Evolutionary conservation across 2,329 filamentous ascomycete species (phyloP), one percentile per base, ranked within the genome.

Genomic region (Fusarium nodosum): DNA sequence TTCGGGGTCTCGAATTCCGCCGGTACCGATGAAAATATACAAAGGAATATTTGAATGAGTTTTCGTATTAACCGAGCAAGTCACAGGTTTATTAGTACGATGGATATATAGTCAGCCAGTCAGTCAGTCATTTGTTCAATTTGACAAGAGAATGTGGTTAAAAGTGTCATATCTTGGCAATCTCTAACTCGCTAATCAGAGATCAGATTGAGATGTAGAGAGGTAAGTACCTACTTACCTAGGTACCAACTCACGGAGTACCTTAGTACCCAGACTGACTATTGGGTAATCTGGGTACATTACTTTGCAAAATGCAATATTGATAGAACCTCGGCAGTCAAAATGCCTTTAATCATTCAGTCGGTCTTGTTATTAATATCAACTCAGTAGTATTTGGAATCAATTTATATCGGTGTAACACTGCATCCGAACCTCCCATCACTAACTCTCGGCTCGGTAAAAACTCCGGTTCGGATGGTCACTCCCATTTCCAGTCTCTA

Each of bases 1-100:
- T 41, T 41, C 58, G 71, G 71, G 52, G 34, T 58, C 39, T 54
- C 62, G 51, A 57, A 61, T 73, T 74, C 64, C 50, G 69, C 71
- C 71, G 71, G 39, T 24, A 56, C 71, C 71, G 71, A 64, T 36
- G 12, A 42, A 36, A 55, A 28, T 42, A 34, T 52, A 38, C 15
- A 24, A 28, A 28, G 7, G 28, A 9, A 9, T 51, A 36, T 20
- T 20, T 12, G 31, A 12, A 24, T 11, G 24, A 39, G 24, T 51
- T 51, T 51, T 51, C 24, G 33, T 38, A 51, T 39, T 33, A 28
- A 26, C 20, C 22, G 12, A 33, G 16, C 22, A 18, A 33, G 18
- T 18, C 24, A 7, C 46, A 39, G 18, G 36, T 22, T 39, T 13
- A 20, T 20, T 4, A 30, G 28, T 39, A 8, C 12, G n/a, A 39